Evolutionary conservation across 129 eudicot species (phyloP).

Genomic region (Cynara cardunculus): DNA sequence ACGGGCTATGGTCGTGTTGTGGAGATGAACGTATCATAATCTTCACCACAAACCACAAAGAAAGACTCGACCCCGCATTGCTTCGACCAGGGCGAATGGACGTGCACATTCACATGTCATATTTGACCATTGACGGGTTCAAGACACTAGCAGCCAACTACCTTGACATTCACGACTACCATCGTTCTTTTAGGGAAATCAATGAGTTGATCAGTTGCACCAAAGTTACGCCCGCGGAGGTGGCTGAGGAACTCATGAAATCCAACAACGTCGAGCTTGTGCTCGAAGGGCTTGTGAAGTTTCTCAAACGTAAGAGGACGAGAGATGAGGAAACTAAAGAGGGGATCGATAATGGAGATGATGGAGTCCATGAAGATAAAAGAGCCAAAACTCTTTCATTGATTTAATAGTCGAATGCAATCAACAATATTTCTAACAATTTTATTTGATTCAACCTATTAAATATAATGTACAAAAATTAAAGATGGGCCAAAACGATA

Average conservation of each 20-base stretch:
- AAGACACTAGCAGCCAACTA: constrained; percentile 54
- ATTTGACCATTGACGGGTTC: constrained; percentile 50
- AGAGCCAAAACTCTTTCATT: constrained; percentile 10
- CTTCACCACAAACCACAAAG: constrained; percentile 73
- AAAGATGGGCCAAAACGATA: background rate
- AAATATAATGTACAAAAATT: no score
- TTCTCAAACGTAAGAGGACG: constrained; percentile 37
- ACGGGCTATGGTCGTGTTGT: constrained; percentile 80
- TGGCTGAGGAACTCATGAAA: constrained; percentile 69
- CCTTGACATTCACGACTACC: constrained; percentile 32
- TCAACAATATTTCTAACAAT: background rate
- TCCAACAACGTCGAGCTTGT: constrained; percentile 41
- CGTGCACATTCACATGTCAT: constrained; percentile 76
- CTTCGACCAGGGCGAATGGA: constrained; percentile 85
- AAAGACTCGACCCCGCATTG: constrained; percentile 65
- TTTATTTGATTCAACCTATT: background rate
- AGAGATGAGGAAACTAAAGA: constrained; percentile 23
- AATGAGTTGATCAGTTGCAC: constrained; percentile 35
- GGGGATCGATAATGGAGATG: constrained; percentile 1
- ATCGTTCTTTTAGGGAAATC: constrained; percentile 39
- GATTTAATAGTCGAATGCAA: background rate
- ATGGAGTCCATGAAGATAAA: constrained; percentile 8
- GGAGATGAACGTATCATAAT: constrained; percentile 71
- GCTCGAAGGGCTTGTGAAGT: constrained; percentile 39
- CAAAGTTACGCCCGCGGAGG: constrained; percentile 67